Percentiles rank a stretch among this genome's conserved stretches.
Conservation (phyloP, 345 rosid genomes). For the Gossypioides kirkii region DNA sequence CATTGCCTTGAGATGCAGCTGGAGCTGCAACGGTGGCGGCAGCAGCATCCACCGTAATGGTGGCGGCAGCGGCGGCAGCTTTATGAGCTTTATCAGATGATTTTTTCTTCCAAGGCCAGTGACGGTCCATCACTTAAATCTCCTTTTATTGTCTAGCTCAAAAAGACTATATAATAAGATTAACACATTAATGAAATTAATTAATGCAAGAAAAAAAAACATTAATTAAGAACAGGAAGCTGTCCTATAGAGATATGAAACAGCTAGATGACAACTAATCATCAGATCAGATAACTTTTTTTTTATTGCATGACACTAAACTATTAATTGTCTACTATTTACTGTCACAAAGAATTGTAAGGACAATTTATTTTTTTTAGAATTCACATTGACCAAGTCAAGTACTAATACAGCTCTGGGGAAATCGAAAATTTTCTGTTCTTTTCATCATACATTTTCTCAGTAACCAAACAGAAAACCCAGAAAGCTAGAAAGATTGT, state of each 20-base stretch:
- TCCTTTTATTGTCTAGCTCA: not conserved
- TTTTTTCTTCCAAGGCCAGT: slow-evolving; percentile 99
- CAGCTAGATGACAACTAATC: not conserved
- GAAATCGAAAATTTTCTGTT: not conserved
- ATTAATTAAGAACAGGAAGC: not conserved
- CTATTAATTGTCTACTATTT: not conserved
- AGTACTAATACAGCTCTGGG: not conserved
- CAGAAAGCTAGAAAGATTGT: not conserved
- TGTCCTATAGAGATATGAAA: slow-evolving; percentile 17
- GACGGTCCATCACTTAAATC: slow-evolving; percentile 61
- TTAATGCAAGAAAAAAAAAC: not conserved
- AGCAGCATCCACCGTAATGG: slow-evolving; percentile 3
- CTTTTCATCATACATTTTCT: slow-evolving; percentile 2
- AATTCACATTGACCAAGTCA: slow-evolving; percentile 1
- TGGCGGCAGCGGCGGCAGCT: slow-evolving; percentile 18
- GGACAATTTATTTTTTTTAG: not conserved
- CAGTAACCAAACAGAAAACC: slow-evolving; percentile 9
- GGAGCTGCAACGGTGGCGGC: slow-evolving; percentile 19
- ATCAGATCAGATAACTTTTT: slow-evolving; percentile 6
- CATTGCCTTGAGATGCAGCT: slow-evolving; percentile 16
- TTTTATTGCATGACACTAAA: slow-evolving; percentile 9
- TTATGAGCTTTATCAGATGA: slow-evolving; percentile 59
- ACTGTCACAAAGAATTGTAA: not conserved
- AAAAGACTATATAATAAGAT: not conserved
- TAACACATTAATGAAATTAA: not conserved